Evolutionary conservation across 2,329 filamentous ascomycete genomes (phyloP).

Genomic region (Penicillium concentricum): DNA sequence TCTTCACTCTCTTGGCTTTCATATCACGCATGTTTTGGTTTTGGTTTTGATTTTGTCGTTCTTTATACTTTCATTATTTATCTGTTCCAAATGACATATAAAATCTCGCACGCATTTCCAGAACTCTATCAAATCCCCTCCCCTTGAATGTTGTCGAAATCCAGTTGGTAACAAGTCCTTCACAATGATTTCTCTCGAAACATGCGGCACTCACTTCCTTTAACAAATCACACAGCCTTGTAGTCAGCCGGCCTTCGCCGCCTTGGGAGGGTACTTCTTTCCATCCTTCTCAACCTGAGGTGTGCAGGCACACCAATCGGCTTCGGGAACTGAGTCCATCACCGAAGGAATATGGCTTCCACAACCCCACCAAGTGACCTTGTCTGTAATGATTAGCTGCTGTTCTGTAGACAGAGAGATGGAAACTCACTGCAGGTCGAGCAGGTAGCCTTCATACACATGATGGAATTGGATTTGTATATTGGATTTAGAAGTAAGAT

Average conservation of each 20-base stretch:
- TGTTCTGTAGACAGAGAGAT: background rate
- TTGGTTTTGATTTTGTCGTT: background rate
- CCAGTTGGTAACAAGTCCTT: background rate
- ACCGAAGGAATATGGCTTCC: constrained; percentile 61
- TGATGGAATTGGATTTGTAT: constrained; percentile 32
- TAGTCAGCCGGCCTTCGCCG: constrained; percentile 45
- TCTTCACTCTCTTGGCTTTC: background rate
- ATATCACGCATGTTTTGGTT: too few species aligned
- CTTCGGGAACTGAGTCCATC: constrained; percentile 58
- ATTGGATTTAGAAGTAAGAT: background rate
- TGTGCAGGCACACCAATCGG: constrained; percentile 64
- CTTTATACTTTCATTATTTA: background rate
- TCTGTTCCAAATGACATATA: background rate
- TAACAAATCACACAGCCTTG: constrained; percentile 22
- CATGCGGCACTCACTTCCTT: background rate
- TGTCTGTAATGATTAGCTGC: constrained; percentile 45
- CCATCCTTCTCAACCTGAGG: constrained; percentile 63
- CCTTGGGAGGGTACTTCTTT: constrained; percentile 65
- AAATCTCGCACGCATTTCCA: background rate
- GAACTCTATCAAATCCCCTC: background rate
- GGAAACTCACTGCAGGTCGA: constrained; percentile 59
- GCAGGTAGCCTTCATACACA: constrained; percentile 67
- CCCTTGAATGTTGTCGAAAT: background rate
- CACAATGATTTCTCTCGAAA: background rate
- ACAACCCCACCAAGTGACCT: constrained; percentile 65